These are phyloP conservation scores for Sporisorium sorghi DNA, from an alignment of 1,284 basidiomycete genomes.

Conservation along the genomic window DNA sequence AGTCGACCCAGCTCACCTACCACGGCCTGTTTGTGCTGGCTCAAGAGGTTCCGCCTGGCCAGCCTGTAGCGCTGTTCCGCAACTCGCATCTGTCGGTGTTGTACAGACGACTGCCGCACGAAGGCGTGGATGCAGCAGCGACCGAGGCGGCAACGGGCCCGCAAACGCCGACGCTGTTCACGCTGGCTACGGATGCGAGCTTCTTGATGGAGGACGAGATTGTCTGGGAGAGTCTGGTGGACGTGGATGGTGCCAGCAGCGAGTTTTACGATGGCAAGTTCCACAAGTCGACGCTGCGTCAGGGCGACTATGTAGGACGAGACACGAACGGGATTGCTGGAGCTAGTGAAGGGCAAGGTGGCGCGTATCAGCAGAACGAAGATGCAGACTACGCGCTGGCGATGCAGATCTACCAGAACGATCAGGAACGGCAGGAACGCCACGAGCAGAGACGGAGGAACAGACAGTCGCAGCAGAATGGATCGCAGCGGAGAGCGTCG, in stretches of 20 bases:
- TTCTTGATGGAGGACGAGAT: conserved; percentile 81
- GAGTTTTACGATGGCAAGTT: conserved; percentile 58
- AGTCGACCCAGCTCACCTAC: conserved; percentile 86
- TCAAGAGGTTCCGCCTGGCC: conserved; percentile 68
- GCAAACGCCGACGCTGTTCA: conserved; percentile 73
- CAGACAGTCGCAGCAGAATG: conserved; percentile 17
- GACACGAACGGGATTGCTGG: conserved; percentile 14
- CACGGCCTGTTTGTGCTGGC: conserved; percentile 75
- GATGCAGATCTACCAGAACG: conserved; percentile 57
- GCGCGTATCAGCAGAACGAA: conserved; percentile 25
- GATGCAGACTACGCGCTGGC: conserved; percentile 59
- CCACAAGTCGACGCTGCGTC: conserved; percentile 38
- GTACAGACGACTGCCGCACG: conserved; percentile 71
- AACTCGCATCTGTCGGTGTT: conserved; percentile 89
- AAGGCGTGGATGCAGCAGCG: conserved; percentile 22
- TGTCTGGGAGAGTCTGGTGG: conserved; percentile 87
- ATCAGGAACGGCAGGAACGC: conserved; percentile 44
- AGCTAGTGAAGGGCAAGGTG: neutral
- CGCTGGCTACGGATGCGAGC: conserved; percentile 83
- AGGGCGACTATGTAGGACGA: conserved; percentile 42
- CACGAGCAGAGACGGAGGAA: conserved; percentile 30
- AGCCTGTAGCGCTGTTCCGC: conserved; percentile 83
- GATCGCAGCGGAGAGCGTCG: conserved; percentile 1
- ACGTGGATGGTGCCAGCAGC: conserved; percentile 78
- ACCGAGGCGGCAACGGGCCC: neutral